Conservation (phyloP, 1,284 basidiomycete genomes). For the Rhodotorula sp. region DNA sequence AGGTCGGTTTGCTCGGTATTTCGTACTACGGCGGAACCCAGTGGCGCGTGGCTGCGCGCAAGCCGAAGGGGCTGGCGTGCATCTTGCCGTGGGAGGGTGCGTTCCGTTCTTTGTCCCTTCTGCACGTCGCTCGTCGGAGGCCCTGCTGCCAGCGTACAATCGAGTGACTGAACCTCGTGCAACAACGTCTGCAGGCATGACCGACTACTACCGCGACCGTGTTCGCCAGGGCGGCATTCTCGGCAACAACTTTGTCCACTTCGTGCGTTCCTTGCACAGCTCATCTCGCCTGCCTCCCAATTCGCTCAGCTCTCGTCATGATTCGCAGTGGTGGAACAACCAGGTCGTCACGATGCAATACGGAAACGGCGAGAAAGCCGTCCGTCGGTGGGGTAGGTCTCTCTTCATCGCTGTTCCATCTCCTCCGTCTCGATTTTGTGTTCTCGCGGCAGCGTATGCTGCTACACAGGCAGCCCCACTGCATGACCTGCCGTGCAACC, state of each 20-base stretch:
- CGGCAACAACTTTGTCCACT: constrained; percentile 47
- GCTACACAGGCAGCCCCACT: neutral
- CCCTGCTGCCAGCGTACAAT: too few species aligned
- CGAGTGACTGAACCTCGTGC: too few species aligned
- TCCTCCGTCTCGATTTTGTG: neutral
- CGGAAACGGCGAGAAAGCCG: constrained; percentile 42
- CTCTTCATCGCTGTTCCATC: neutral
- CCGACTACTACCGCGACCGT: constrained; percentile 50
- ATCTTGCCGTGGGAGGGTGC: constrained; percentile 50
- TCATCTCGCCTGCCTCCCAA: neutral
- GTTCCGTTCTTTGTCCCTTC: neutral
- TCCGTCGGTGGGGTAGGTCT: constrained; percentile 35
- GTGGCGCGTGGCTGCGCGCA: constrained; percentile 50
- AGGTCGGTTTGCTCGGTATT: constrained; percentile 49
- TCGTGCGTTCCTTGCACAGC: constrained; percentile 2
- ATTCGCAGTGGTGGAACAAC: constrained; percentile 45
- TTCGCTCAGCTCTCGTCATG: neutral
- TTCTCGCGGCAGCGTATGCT: neutral
- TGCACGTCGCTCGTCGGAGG: neutral
- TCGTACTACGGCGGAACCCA: constrained; percentile 50
- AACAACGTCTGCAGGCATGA: constrained; percentile 39
- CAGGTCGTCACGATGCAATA: constrained; percentile 50
- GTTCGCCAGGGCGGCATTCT: constrained; percentile 49
- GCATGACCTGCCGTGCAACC: too few species aligned
- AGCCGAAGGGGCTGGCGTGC: constrained; percentile 50